These are phyloP conservation scores for Euryodendron excelsum DNA, from an alignment of 148 eudicot genomes.

Conservation along the genomic window DNA sequence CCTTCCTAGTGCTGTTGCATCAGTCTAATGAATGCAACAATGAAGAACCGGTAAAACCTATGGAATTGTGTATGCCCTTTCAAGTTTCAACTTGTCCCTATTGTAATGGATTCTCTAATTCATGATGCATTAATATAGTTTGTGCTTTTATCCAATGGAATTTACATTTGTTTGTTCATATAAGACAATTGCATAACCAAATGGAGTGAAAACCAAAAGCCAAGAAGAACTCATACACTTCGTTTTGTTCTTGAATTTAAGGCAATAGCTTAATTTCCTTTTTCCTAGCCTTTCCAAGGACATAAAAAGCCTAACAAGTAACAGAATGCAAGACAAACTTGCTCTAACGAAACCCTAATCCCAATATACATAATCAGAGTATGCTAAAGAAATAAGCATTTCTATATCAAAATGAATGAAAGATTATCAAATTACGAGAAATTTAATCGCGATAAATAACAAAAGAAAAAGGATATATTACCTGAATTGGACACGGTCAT, in stretches of 20 bases:
- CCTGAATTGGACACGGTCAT: neutral
- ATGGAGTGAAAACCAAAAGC: neutral
- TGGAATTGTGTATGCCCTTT: neutral
- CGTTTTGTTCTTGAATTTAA: too few relatives aligned
- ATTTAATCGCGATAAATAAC: neutral
- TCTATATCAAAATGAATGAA: too few relatives aligned
- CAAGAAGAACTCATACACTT: neutral
- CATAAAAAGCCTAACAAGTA: neutral
- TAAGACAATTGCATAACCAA: neutral
- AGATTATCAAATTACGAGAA: neutral
- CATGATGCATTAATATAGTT: neutral
- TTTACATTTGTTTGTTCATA: neutral
- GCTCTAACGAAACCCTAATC: neutral
- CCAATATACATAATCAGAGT: neutral
- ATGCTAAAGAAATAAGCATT: neutral
- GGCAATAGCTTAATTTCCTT: neutral
- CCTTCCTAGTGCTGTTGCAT: neutral
- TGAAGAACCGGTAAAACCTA: neutral
- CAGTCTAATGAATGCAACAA: neutral
- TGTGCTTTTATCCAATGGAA: neutral
- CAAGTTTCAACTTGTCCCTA: neutral
- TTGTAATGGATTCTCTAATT: slow-evolving; percentile 10
- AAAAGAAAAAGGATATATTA: neutral
- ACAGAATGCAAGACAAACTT: neutral
- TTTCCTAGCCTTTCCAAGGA: too few relatives aligned